Base-by-base conservation (phyloP, 2,329 filamentous ascomycete genomes). In the Aspergillus costaricaensis region DNA sequence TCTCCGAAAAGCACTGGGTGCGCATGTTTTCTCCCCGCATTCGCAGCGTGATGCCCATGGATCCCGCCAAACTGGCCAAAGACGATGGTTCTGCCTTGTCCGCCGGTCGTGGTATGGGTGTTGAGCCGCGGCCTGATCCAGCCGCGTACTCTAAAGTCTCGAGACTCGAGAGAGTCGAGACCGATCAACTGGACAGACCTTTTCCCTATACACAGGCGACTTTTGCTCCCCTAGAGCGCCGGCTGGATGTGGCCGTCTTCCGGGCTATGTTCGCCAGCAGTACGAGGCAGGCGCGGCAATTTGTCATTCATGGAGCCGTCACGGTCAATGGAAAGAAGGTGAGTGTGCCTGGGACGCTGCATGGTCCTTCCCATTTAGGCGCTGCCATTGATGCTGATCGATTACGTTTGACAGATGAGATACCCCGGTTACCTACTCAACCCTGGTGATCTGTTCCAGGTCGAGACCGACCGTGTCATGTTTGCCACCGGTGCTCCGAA, bases 301-400 rank as follows among this genome's bases (percentile, higher is more conserved):
- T 98, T 73, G 91, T 96, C 60, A 86, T 96, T 27, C 95, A 99
- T 77, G 95, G 95, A 27, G 88, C 88, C 61, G 95, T 99, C 63
- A 96, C 88, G 72, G 95, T 99, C 74, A 99, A 99, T 80, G 95
- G 95, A 64, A 92, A 96, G 79, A 93, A 92, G 87, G 93, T 96
- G 77, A 57, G 62, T 27, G 23, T 6, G 23, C 54, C 19, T 14
- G 12, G 12, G 19, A 44, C 19, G 41, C 19, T 44, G 19, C 4
- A 36, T 25, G n/a, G n/a, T 47, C 5, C 32, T 5, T 17, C 8
- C 19, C 49, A 39, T 21, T 38, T 49, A 41, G 43, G 19, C 5
- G 3, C 43, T 10, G n/a, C 32, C 30, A 7, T 17, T 17, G 12
- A 44, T 15, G 32, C 19, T 19, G 39, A 49, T 19, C 23, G 39